Percentiles rank a stretch among this genome's conserved stretches.
Conservation (phyloP, 2,329 filamentous ascomycete genomes). For the Xylariaceae sp. region DNA sequence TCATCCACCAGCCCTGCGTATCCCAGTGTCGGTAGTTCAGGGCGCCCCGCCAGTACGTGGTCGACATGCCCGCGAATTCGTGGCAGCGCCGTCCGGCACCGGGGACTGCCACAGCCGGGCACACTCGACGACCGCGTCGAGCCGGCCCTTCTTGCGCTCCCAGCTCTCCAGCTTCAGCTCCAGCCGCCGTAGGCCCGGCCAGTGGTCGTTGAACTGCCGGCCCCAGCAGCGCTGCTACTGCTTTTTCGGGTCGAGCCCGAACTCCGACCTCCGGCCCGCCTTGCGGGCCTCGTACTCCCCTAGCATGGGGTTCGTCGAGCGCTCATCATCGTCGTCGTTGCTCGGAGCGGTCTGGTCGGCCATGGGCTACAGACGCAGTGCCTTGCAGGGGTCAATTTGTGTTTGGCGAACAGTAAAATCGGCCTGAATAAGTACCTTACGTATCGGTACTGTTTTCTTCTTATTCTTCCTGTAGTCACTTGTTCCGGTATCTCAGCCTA, state of each 20-base stretch:
- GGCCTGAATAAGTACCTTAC: slow-evolving; percentile 17
- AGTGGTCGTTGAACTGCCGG: slow-evolving; percentile 15
- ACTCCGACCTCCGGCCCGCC: slow-evolving; percentile 16
- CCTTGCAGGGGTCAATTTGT: slow-evolving; percentile 13
- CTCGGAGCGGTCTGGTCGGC: slow-evolving; percentile 13
- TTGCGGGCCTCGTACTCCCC: slow-evolving; percentile 18
- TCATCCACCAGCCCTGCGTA: too few species aligned
- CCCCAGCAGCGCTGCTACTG: slow-evolving; percentile 20
- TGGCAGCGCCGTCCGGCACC: background rate
- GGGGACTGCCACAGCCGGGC: background rate
- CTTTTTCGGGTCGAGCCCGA: slow-evolving; percentile 14
- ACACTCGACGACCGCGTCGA: background rate
- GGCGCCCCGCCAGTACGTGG: background rate
- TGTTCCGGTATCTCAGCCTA: background rate
- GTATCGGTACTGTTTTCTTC: slow-evolving; percentile 10
- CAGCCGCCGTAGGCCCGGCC: slow-evolving; percentile 18
- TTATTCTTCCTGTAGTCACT: background rate
- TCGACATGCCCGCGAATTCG: background rate
- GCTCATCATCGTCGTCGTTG: slow-evolving; percentile 2
- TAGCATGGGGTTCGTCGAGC: slow-evolving; percentile 10
- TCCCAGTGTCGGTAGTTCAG: too few species aligned
- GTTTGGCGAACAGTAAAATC: slow-evolving; percentile 18
- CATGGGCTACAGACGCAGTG: slow-evolving; percentile 20
- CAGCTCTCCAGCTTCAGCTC: slow-evolving; percentile 20
- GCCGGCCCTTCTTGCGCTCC: slow-evolving; percentile 8